phyloP scores from a whole-genome alignment of 306 rosid genomes.

The Rubus parviflorus region DNA sequence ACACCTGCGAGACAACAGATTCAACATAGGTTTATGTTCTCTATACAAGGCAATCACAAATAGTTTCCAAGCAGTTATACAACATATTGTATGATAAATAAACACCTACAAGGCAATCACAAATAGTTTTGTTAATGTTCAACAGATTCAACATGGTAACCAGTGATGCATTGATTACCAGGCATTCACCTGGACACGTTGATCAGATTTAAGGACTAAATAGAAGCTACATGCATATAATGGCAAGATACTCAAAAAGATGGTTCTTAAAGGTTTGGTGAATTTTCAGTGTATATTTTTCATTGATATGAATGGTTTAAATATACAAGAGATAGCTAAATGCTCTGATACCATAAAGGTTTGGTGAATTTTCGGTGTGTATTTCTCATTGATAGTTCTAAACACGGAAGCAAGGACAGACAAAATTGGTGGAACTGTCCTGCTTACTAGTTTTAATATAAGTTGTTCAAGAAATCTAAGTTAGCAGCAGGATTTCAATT shows the following conservation, averaged over 20 bases:
- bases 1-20: slow-evolving; percentile 14
- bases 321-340: not conserved
- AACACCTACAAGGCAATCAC: slow-evolving; percentile 19
- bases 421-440: not conserved
- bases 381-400: not conserved
- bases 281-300: not conserved
- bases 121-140: too few relatives aligned
- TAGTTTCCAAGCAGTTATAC: slow-evolving; percentile 15
- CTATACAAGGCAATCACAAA: not conserved
- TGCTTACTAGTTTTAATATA: slow-evolving; percentile 10
- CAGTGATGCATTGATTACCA: not conserved
- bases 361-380: not conserved
- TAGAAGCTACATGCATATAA: not conserved
- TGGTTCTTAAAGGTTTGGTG: not conserved
- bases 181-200: not conserved
- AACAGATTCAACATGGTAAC: slow-evolving; percentile 4
- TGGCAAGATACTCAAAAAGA: not conserved
- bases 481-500: not conserved
- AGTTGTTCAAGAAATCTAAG: slow-evolving; percentile 13
- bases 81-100: slow-evolving; percentile 6
- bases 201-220: not conserved
- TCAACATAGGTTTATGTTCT: slow-evolving; percentile 1
- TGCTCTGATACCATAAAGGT: not conserved
- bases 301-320: not conserved
- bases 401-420: not conserved